Percentiles rank a stretch among this genome's conserved stretches.
Evolutionary conservation across 495 filamentous ascomycete species (phyloP).

Genomic region (Amorphotheca resinae): DNA sequence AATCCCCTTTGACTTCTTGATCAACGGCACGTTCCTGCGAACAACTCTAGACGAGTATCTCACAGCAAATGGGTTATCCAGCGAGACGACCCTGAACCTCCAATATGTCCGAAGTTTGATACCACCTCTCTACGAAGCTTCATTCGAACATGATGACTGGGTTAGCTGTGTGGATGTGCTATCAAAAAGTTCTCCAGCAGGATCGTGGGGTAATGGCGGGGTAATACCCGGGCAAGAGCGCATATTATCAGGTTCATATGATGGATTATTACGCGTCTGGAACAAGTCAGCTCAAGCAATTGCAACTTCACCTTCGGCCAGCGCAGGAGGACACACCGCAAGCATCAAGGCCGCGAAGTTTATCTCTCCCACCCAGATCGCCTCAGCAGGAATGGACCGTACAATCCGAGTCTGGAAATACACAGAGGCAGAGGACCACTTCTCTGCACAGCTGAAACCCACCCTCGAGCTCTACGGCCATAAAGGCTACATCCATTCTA

Average conservation of each 20-base stretch:
- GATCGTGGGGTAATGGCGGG: slow-evolving; percentile 37
- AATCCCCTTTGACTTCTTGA: slow-evolving; percentile 89
- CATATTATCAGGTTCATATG: slow-evolving; percentile 81
- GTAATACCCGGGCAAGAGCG: slow-evolving; percentile 42
- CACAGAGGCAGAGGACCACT: slow-evolving; percentile 45
- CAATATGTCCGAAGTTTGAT: slow-evolving; percentile 89
- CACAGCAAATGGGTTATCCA: slow-evolving; percentile 67
- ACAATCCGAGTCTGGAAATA: slow-evolving; percentile 84
- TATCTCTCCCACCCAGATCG: slow-evolving; percentile 60
- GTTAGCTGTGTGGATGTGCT: slow-evolving; percentile 84
- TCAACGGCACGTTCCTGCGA: slow-evolving; percentile 81
- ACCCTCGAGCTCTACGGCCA: slow-evolving; percentile 82
- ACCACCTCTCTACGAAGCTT: slow-evolving; percentile 72
- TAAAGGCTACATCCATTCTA: slow-evolving; percentile 54
- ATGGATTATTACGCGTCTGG: slow-evolving; percentile 81
- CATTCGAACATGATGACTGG: slow-evolving; percentile 95
- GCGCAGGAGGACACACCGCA: slow-evolving; percentile 57
- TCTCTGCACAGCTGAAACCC: slow-evolving; percentile 53
- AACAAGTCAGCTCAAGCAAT: slow-evolving; percentile 69
- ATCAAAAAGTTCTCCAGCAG: slow-evolving; percentile 50
- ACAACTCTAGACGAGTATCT: slow-evolving; percentile 85
- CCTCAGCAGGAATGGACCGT: slow-evolving; percentile 69
- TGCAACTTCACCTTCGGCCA: slow-evolving; percentile 49
- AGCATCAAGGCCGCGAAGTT: slow-evolving; percentile 73
- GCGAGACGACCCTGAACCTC: slow-evolving; percentile 73